Evolutionary conservation across 495 filamentous ascomycete genomes (phyloP), one percentile per base, ranked within the genome.

Genomic region (Thozetella sp.): DNA sequence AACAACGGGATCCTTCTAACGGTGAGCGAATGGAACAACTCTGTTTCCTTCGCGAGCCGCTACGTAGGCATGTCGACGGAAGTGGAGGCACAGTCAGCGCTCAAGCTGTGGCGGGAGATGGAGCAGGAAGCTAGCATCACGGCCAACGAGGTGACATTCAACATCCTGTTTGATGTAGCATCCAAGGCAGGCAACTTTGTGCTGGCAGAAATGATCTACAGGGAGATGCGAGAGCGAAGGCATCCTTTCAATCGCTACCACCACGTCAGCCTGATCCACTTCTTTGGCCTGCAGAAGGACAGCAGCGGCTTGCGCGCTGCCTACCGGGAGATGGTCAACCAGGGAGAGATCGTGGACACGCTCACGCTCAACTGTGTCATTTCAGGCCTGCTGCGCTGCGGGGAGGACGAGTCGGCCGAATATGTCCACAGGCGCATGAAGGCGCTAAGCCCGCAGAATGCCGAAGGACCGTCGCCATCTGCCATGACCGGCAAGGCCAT

Each of bases 21-120:
- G 1, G 71, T 68, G 6, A 66, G 77, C 1, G 83, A 97, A 68
- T 99, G 93, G 93, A 95, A 88, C 50, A 86, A 81, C 30, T 93
- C 93, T 23, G 88, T 97, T 23, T 83, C 89, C 19, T 91, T 95
- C 62, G 88, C 88, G 23, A 86, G 87, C 26, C 87, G 88, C 46
- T 90, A 89, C 61, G 85, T 89, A 43, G 78, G 82, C n/a, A 78
- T 63, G 20, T 82, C 90, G 11, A 80, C 83, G 17, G 83, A 82
- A 40, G 68, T 76, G 20, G 90, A 97, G 58, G 76, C 93, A 9
- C 81, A 90, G 57, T 75, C 84, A 22, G 90, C 92, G 1, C 83
- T 98, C 19, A 80, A 87, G 27, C 73, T 95, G n/a, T 98, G 93
- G 92, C 85, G 86, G 56, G 85, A 92, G 63, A 97, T 97, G 89